Conservation (phyloP, 805 yeast genomes). For the Zygoascus biomembranicola region DNA sequence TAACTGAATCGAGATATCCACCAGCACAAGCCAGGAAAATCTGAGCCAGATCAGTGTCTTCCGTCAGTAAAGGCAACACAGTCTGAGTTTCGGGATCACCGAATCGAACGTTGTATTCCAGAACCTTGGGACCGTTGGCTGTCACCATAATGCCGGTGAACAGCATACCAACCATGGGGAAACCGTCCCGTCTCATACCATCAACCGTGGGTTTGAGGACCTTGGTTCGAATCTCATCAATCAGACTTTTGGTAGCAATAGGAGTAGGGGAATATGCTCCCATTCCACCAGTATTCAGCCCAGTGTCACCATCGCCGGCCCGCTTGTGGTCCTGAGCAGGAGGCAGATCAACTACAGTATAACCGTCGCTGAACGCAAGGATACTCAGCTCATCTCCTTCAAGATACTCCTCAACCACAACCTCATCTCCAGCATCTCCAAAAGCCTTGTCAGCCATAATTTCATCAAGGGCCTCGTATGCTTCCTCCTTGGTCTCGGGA, state of each 20-base stretch:
- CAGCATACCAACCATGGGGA: conserved; percentile 90
- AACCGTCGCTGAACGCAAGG: conserved; percentile 88
- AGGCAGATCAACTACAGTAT: conserved; percentile 81
- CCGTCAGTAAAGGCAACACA: conserved; percentile 75
- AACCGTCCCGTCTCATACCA: conserved; percentile 93
- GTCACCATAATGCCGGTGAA: conserved; percentile 94
- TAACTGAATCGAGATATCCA: conserved; percentile 82
- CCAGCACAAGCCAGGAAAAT: conserved; percentile 90
- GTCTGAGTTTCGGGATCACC: conserved; percentile 99
- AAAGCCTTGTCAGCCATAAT: conserved; percentile 86
- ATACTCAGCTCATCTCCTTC: conserved; percentile 97
- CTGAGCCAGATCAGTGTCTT: conserved; percentile 86
- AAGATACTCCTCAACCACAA: conserved; percentile 90
- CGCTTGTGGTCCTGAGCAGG: conserved; percentile 99
- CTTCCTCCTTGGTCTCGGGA: conserved; percentile 79
- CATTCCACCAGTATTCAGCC: conserved; percentile 98
- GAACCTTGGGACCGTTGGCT: conserved; percentile 82
- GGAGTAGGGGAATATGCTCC: conserved; percentile 99
- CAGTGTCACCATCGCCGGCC: conserved; percentile 85
- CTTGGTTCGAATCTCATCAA: conserved; percentile 61
- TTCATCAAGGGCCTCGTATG: conserved; percentile 70
- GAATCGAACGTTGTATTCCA: conserved; percentile 95
- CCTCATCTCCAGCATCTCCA: conserved; percentile 90
- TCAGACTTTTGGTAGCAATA: conserved; percentile 68
- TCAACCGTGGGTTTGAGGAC: conserved; percentile 85